Base-by-base conservation (phyloP, 2,329 filamentous ascomycete genomes). In the Fusarium subglutinans region DNA sequence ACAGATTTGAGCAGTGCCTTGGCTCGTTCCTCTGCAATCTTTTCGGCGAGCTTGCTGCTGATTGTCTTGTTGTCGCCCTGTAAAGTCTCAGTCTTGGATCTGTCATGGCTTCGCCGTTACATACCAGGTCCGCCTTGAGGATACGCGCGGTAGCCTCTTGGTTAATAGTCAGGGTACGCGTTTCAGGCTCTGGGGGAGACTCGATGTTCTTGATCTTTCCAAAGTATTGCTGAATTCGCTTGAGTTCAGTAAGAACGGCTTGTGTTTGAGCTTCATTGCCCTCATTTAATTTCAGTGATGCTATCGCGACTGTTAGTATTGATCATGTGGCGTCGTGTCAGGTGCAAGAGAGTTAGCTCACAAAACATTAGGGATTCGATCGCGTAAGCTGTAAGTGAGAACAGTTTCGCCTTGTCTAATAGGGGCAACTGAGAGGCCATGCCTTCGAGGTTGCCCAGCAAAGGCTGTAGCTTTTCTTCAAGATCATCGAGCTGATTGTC, bases 351-450 rank as follows among this genome's bases (percentile, higher is more conserved):
- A 35, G 44, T 47, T 72, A 35, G 44, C 54, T 72, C 83, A 95
- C 93, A 93, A 83, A 97, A 98, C 13, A 99, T 85, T 15, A 98
- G 86, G 2, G 95, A 97, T 80, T 98, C 96, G 72, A 99, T 92
- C 0, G 95, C 90, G 82, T 98, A 99, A 24, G 94, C 93, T 58
- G 92, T 88, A 26, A 97, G 87, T n/a, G 96, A 92, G 80, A 97
- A 94, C 68, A 98, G 90, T 84, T 98, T 98, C 13, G 96, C 95
- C 84, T 94, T 95, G 86, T 98, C 96, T 69, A 99, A 88, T n/a
- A 98, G 87, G 4, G 96, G 95, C 35, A 98, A 87, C 80, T 94
- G 94, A 63, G 90, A 91, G 10, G 94, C 90, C 64, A 90, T 89
- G 45, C 92, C 90, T 57, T 90, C 86, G 48, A 98, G 84, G 56